Conservation (phyloP, 805 yeast genomes). For the Candida easanensis region DNA sequence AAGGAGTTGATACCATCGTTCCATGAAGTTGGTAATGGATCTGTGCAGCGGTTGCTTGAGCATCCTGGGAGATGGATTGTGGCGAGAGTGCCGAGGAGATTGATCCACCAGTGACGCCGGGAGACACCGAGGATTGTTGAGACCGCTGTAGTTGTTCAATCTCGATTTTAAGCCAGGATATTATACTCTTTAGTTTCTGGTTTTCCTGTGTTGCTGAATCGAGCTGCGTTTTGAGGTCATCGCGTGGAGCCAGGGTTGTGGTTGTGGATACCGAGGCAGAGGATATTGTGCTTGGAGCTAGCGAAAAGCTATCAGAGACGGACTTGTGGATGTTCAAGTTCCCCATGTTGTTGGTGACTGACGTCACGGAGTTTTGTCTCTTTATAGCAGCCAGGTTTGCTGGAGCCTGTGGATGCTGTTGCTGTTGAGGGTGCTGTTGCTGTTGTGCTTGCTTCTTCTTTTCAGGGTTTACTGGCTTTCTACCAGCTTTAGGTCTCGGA, state of each 20-base stretch:
- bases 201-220: conserved; percentile 42
- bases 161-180: conserved; percentile 38
- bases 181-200: conserved; percentile 40
- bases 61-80: neutral
- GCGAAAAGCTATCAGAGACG: conserved; percentile 5
- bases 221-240: conserved; percentile 30
- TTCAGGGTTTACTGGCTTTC: conserved; percentile 39
- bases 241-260: neutral
- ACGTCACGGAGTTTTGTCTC: conserved; percentile 14
- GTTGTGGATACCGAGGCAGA: conserved; percentile 1
- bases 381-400: neutral
- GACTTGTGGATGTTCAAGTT: conserved; percentile 16
- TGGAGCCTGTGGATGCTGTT: neutral
- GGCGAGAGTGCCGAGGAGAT: neutral
- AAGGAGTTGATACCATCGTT: conserved; percentile 12
- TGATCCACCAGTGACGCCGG: neutral
- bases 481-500: conserved; percentile 77
- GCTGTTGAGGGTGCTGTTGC: conserved; percentile 7
- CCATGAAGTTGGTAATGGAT: conserved; percentile 12
- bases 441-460: conserved; percentile 13
- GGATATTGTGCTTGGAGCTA: neutral
- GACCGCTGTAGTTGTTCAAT: conserved; percentile 28
- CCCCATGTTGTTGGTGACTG: conserved; percentile 16
- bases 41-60: conserved; percentile 8
- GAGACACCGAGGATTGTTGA: neutral